phyloP scores from a whole-genome alignment of 1,284 basidiomycete species.

The Tausonia pullulans region DNA sequence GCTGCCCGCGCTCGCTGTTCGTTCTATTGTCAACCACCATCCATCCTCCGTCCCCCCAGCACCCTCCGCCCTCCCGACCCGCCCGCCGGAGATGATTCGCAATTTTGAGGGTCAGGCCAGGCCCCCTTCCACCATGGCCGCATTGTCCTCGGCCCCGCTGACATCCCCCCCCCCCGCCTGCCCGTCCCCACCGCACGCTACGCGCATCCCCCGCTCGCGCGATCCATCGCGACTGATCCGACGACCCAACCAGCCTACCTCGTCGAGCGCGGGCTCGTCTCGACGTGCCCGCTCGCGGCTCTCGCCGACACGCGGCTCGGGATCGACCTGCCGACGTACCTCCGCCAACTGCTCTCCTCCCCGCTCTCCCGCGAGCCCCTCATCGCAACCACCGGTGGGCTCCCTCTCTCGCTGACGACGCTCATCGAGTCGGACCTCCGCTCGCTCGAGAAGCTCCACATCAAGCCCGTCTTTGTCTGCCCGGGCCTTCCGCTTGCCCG shows the following conservation, averaged over 20 bases:
- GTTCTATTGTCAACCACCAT: neutral
- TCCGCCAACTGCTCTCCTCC: conserved; percentile 64
- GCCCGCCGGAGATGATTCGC: neutral
- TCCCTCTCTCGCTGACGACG: conserved; percentile 70
- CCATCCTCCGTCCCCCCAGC: neutral
- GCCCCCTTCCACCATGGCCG: neutral
- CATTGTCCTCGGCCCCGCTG: neutral
- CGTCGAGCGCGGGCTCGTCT: conserved; percentile 72
- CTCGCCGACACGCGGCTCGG: conserved; percentile 88
- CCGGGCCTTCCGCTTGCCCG: conserved; percentile 53
- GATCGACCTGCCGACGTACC: conserved; percentile 90
- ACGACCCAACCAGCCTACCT: conserved; percentile 55
- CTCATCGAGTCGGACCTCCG: conserved; percentile 88
- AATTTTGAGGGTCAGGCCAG: conserved; percentile 8
- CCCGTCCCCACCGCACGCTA: neutral
- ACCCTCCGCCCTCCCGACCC: neutral
- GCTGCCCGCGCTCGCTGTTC: neutral
- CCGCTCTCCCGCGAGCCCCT: conserved; percentile 71
- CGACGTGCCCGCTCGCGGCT: conserved; percentile 67
- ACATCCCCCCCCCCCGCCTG: neutral
- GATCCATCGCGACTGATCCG: no score
- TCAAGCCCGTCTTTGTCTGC: conserved; percentile 98
- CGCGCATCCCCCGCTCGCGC: no score
- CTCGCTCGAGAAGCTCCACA: conserved; percentile 73
- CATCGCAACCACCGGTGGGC: conserved; percentile 78